Percentiles rank a stretch among this genome's conserved stretches.
phyloP scores from a whole-genome alignment of 306 rosid species.

The Benincasa hispida region DNA sequence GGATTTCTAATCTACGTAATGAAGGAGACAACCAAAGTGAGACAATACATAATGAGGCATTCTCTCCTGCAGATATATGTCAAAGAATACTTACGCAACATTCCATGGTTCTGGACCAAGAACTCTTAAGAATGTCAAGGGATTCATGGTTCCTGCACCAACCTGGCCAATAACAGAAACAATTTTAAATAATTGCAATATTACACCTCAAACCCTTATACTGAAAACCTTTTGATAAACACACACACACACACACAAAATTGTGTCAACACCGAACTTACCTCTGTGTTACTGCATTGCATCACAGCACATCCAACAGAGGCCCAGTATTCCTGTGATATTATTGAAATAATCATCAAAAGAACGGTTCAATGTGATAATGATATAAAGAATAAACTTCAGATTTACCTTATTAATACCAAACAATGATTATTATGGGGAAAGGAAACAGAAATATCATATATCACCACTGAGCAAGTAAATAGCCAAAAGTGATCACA shows the following conservation, averaged over 20 bases:
- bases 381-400: background rate
- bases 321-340: conserved; percentile 87
- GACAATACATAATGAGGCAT: background rate
- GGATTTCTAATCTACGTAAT: background rate
- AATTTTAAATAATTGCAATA: background rate
- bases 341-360: background rate
- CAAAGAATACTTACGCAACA: conserved; percentile 83
- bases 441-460: background rate
- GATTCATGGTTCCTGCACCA: conserved; percentile 99
- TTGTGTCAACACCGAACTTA: conserved; percentile 7
- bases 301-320: conserved; percentile 94
- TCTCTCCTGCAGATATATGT: background rate
- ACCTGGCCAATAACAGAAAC: conserved; percentile 41
- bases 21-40: background rate
- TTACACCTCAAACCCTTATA: background rate
- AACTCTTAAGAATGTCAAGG: conserved; percentile 87
- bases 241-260: background rate
- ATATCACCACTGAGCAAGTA: background rate
- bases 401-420: background rate
- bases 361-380: background rate
- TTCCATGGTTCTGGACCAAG: conserved; percentile 99
- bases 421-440: background rate
- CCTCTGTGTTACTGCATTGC: conserved; percentile 99
- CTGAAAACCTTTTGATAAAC: background rate
- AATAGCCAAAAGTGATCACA: background rate